Percentiles rank a stretch among this genome's conserved stretches.
Conservation (phyloP, 192 early-diverging fungal genomes). For the Irineochytrium annulatum region DNA sequence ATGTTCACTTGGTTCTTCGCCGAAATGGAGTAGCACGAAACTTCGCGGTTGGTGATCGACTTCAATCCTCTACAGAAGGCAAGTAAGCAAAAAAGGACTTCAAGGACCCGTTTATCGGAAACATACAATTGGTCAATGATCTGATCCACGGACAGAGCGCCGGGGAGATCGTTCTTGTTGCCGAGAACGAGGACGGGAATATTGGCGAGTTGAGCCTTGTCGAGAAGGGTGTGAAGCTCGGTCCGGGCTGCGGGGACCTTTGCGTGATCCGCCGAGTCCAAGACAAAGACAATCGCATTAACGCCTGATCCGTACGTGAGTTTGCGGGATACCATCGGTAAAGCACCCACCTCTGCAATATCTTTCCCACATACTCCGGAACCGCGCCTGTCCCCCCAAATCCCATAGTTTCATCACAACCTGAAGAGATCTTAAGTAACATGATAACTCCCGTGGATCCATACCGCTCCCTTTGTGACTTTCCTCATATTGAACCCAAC, state of each 20-base stretch:
- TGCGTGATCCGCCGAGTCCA: constrained; percentile 92
- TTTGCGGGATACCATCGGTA: neutral
- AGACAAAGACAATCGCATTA: constrained; percentile 98
- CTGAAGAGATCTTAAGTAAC: constrained; percentile 23
- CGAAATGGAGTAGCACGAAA: constrained; percentile 97
- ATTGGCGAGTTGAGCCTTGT: constrained; percentile 86
- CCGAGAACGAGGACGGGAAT: constrained; percentile 98
- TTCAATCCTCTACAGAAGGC: constrained; percentile 67
- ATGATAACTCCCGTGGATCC: constrained; percentile 30
- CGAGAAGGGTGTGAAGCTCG: constrained; percentile 86
- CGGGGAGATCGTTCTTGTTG: constrained; percentile 96
- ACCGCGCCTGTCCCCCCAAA: constrained; percentile 95
- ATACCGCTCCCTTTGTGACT: constrained; percentile 52
- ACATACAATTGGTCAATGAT: constrained; percentile 86
- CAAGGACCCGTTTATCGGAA: neutral
- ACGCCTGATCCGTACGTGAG: constrained; percentile 59
- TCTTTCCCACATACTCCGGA: constrained; percentile 92
- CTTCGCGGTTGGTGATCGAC: constrained; percentile 86
- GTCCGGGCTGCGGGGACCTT: constrained; percentile 88
- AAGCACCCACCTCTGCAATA: constrained; percentile 51
- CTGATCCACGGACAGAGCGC: constrained; percentile 80
- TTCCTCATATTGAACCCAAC: constrained; percentile 98
- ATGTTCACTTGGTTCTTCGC: constrained; percentile 98
- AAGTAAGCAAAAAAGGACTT: constrained; percentile 5
- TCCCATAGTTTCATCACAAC: constrained; percentile 99